A percentile compares a stretch with the other conserved stretches of the same genome.
These are phyloP conservation scores for Lecanoromycetidae sp. DNA, from an alignment of 2,329 filamentous ascomycete genomes.

Conservation along the genomic window DNA sequence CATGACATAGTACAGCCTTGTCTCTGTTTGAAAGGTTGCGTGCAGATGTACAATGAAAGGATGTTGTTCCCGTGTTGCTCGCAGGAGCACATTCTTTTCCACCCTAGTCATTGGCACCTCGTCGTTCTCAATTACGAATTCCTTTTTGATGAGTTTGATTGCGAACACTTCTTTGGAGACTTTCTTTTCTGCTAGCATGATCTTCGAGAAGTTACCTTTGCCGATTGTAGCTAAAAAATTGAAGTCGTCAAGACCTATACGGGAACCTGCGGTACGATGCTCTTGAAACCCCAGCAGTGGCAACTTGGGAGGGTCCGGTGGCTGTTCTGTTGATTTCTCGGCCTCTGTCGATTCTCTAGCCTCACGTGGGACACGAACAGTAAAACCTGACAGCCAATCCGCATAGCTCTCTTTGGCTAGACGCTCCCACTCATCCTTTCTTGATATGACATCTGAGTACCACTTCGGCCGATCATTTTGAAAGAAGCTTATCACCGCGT, in stretches of 20 bases:
- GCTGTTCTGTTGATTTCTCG: too few species aligned
- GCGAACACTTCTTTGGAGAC: not conserved
- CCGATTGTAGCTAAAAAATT: constrained; percentile 3
- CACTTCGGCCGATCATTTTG: not conserved
- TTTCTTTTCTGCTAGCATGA: constrained; percentile 1
- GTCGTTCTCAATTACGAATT: constrained; percentile 1
- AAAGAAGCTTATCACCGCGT: not conserved
- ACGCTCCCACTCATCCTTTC: not conserved
- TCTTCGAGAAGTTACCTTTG: not conserved
- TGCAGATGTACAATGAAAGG: constrained; percentile 1
- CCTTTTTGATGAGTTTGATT: constrained; percentile 3
- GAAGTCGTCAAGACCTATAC: not conserved
- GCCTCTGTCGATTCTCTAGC: too few species aligned
- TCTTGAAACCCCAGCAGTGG: too few species aligned
- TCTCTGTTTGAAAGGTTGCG: not conserved
- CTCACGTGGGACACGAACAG: not conserved
- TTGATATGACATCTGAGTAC: not conserved
- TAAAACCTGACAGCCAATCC: not conserved
- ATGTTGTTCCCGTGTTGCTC: not conserved
- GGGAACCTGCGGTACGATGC: not conserved
- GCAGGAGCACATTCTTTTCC: not conserved
- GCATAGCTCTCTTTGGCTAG: not conserved
- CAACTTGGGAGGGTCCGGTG: too few species aligned
- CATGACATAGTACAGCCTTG: not conserved
- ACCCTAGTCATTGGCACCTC: not conserved